Evolutionary conservation across 1,139 yeast species (phyloP).

Genomic region (Yamadazyma oceani): DNA sequence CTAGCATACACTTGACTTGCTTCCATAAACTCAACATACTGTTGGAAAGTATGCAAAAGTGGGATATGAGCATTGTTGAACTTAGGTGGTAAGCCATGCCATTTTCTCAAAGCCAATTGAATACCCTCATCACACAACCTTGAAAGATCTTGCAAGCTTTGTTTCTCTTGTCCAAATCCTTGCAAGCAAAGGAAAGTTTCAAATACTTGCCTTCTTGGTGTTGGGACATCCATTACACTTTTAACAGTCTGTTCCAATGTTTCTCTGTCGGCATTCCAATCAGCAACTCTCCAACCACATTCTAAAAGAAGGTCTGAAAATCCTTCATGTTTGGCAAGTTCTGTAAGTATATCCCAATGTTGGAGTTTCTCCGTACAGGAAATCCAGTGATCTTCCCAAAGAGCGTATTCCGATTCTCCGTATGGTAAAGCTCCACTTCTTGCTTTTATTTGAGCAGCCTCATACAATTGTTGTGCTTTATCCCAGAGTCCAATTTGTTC

Average conservation of each 20-base stretch:
- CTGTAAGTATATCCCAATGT: conserved; percentile 97
- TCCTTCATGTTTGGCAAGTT: conserved; percentile 96
- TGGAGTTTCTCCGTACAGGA: conserved; percentile 95
- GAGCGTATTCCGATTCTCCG: conserved; percentile 90
- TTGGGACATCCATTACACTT: conserved; percentile 97
- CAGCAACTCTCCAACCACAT: conserved; percentile 99
- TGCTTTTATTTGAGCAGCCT: conserved; percentile 96
- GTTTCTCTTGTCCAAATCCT: conserved; percentile 89
- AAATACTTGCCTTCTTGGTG: conserved; percentile 93
- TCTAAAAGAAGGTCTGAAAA: conserved; percentile 90
- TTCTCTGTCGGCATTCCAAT: conserved; percentile 95
- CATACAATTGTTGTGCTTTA: conserved; percentile 89
- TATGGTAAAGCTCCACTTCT: conserved; percentile 94
- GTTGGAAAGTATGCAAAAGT: conserved; percentile 91
- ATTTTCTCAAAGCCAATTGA: conserved; percentile 85
- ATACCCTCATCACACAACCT: conserved; percentile 94
- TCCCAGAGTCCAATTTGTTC: conserved; percentile 97
- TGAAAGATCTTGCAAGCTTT: conserved; percentile 76
- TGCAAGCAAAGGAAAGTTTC: conserved; percentile 92
- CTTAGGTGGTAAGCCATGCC: conserved; percentile 85
- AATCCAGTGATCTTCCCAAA: conserved; percentile 99
- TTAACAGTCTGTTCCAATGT: conserved; percentile 93
- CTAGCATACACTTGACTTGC: conserved; percentile 94
- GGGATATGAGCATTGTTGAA: conserved; percentile 88
- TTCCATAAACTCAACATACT: conserved; percentile 96